Conservation (phyloP, 1,284 basidiomycete genomes). For the Microbotryum violaceum region DNA sequence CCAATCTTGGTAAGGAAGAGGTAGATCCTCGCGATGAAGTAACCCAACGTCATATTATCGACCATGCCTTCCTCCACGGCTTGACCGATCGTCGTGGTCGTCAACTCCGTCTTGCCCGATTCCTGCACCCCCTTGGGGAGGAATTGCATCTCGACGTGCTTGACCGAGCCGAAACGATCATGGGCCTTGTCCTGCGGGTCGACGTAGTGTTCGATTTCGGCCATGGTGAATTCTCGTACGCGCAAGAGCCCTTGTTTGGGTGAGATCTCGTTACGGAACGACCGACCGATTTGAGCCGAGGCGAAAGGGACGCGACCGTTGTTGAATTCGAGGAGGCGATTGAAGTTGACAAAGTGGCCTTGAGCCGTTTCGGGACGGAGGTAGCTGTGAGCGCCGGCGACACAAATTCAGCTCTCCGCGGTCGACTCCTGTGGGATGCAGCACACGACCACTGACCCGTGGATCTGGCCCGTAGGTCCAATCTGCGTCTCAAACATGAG, state of each 20-base stretch:
- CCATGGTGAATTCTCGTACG: constrained; percentile 97
- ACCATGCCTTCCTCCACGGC: constrained; percentile 76
- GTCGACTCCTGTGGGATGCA: neutral
- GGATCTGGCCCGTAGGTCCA: constrained; percentile 94
- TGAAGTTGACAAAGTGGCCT: constrained; percentile 99
- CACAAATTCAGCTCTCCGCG: neutral
- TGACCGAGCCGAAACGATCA: constrained; percentile 71
- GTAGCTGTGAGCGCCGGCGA: constrained; percentile 51
- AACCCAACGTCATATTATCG: constrained; percentile 95
- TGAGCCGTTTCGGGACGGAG: constrained; percentile 97
- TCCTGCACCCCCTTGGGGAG: constrained; percentile 77
- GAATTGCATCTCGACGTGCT: constrained; percentile 65
- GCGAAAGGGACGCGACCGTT: constrained; percentile 94
- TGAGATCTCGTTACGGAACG: constrained; percentile 98
- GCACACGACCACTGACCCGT: constrained; percentile 55
- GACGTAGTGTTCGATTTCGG: constrained; percentile 98
- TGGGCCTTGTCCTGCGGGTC: constrained; percentile 91
- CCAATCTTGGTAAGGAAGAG: constrained; percentile 89
- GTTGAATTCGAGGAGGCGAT: constrained; percentile 93
- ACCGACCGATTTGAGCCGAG: constrained; percentile 90
- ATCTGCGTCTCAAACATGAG: constrained; percentile 98
- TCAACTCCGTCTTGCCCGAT: constrained; percentile 62
- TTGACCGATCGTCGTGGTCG: constrained; percentile 70
- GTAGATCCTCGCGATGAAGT: constrained; percentile 90
- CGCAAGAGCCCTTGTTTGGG: constrained; percentile 91